Percentiles rank a stretch among this genome's conserved stretches.
These are phyloP conservation scores for Scutellaria minor DNA, from an alignment of 257 asterid species.

Conservation along the genomic window DNA sequence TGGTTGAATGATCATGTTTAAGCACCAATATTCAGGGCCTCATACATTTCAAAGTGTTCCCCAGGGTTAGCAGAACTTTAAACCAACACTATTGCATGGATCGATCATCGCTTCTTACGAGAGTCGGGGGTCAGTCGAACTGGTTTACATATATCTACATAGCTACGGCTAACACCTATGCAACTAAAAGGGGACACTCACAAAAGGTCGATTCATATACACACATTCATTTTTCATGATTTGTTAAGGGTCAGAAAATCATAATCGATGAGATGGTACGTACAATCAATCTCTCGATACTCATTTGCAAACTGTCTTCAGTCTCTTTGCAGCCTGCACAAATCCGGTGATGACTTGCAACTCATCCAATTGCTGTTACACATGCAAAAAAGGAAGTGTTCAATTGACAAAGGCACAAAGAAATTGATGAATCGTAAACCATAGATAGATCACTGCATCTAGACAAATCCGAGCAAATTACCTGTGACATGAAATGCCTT, in stretches of 20 bases:
- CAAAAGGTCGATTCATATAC: slow-evolving; percentile 30
- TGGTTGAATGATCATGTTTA: slow-evolving; percentile 1
- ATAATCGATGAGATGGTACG: neutral
- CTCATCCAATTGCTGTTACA: slow-evolving; percentile 87
- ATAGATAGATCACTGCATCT: neutral
- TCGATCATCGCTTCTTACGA: slow-evolving; percentile 30
- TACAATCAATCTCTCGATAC: neutral
- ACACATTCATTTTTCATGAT: slow-evolving; percentile 28
- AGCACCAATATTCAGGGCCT: too few relatives aligned
- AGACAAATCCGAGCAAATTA: slow-evolving; percentile 1
- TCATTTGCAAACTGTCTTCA: slow-evolving; percentile 74
- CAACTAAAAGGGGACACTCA: neutral
- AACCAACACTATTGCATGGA: slow-evolving; percentile 20
- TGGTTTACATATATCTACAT: slow-evolving; percentile 39
- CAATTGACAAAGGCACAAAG: neutral
- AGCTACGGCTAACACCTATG: slow-evolving; percentile 36
- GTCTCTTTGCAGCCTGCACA: slow-evolving; percentile 85
- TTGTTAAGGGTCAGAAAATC: slow-evolving; percentile 55
- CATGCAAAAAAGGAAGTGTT: neutral
- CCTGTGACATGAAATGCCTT: slow-evolving; percentile 93
- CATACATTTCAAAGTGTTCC: neutral
- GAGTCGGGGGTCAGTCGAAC: slow-evolving; percentile 21
- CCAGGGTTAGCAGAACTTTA: slow-evolving; percentile 33
- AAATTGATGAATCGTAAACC: neutral
- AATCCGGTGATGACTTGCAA: slow-evolving; percentile 81